phyloP scores from a whole-genome alignment of 1,139 yeast species.

The Geotrichum histeridarum region DNA sequence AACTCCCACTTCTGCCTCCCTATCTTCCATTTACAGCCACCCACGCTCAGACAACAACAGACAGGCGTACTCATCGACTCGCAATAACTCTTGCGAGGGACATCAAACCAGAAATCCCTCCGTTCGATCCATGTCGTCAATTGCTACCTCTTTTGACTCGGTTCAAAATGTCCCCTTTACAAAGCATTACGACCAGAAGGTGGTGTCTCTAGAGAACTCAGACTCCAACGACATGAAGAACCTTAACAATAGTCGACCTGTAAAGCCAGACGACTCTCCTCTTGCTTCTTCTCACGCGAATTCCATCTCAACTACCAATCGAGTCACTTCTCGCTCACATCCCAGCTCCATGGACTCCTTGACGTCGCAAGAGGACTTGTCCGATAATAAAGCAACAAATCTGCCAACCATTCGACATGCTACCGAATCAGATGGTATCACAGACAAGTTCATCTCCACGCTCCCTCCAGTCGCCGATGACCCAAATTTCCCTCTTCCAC shows the following conservation, averaged over 20 bases:
- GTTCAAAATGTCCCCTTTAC: slow-evolving; percentile 7
- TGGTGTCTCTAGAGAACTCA: neutral
- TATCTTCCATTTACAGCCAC: neutral
- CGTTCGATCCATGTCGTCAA: slow-evolving; percentile 24
- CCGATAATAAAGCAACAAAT: neutral
- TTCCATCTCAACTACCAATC: neutral
- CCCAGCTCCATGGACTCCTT: neutral
- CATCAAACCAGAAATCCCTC: slow-evolving; percentile 7
- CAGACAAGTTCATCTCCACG: neutral
- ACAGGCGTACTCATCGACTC: neutral
- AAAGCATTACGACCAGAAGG: neutral
- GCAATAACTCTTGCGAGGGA: neutral
- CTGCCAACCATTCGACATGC: neutral
- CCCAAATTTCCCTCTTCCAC: slow-evolving; percentile 1
- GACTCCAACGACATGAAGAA: neutral
- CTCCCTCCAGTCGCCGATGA: neutral
- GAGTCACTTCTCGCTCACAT: slow-evolving; percentile 2
- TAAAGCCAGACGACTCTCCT: slow-evolving; percentile 4
- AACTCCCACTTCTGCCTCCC: neutral
- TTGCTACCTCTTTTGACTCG: slow-evolving; percentile 24
- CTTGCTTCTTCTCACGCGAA: slow-evolving; percentile 5
- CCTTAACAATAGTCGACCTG: neutral
- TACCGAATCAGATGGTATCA: neutral
- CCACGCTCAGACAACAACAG: neutral
- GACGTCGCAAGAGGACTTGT: neutral